phyloP scores from a whole-genome alignment of 257 asterid species.

The Solanum arcanum region DNA sequence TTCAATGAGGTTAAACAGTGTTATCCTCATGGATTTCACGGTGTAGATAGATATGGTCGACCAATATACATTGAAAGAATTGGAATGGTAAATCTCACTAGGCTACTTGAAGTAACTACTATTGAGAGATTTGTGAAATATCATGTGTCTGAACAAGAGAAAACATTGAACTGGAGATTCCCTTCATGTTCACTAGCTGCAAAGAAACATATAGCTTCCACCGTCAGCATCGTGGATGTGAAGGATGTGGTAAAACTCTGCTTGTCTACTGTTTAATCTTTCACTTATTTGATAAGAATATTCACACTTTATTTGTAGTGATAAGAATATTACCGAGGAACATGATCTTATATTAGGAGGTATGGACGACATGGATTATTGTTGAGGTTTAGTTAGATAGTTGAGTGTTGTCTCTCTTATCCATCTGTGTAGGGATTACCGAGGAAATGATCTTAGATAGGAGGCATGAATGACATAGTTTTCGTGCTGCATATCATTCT shows the following conservation, averaged over 20 bases:
- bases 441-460: not conserved
- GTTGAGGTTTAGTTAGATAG: not conserved
- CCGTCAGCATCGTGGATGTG: slow-evolving; percentile 69
- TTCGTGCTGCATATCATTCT: not conserved
- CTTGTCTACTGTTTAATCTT: not conserved
- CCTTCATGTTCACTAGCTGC: slow-evolving; percentile 72
- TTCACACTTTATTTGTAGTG: not conserved
- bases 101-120: slow-evolving; percentile 39
- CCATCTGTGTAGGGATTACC: not conserved
- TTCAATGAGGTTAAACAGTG: slow-evolving; percentile 34
- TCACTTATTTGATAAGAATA: not conserved
- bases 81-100: slow-evolving; percentile 44
- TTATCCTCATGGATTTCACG: slow-evolving; percentile 82
- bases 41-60: slow-evolving; percentile 63
- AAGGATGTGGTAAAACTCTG: slow-evolving; percentile 45
- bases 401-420: not conserved
- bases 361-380: not conserved
- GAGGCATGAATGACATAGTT: not conserved
- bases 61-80: slow-evolving; percentile 71
- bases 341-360: not conserved
- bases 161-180: slow-evolving; percentile 49
- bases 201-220: slow-evolving; percentile 63
- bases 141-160: slow-evolving; percentile 63
- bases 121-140: slow-evolving; percentile 55
- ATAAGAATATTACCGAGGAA: not conserved